Base-by-base conservation (phyloP, 805 yeast species). In the Sugiyamaella chiloensis region DNA sequence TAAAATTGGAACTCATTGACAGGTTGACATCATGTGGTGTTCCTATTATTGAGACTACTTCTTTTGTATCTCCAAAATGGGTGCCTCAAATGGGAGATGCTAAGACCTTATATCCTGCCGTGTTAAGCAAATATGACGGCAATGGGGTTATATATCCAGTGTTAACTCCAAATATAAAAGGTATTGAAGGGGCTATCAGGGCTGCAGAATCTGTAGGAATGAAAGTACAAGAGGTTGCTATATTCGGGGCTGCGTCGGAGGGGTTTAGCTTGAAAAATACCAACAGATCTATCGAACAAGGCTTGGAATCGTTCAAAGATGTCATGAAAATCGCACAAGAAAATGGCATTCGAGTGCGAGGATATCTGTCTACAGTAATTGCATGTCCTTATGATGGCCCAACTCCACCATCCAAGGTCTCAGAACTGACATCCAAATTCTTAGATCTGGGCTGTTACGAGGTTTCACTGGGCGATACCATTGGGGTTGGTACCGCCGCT, bases 51-150 rank as follows among this genome's bases (percentile, higher is more conserved):
- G 67, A 63, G 44, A 56, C 52, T 3, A 60, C 67, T 5, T 53
- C 67, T 1, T 63, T 63, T 51, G 67, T 63, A 12, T 61, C 67
- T 8, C 67, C 67, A 9, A 63, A 62, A 43, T 63, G 67, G 67
- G 66, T 63, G 5, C 67, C 67, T 17, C 66, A 62, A 42, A 62
- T 63, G 67, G 62, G 58, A 6, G 67, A 63, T 42, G 53, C 60
- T 16, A 42, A 48, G 17, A 50, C 52, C n/a, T 45, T 63, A 4
- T 46, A 43, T 17, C 50, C 51, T 5, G 16, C 27, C 24, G 53
- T 55, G 11, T 26, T 54, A 44, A 19, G 23, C 24, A 49, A 48
- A 36, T 48, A 48, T 32, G 14, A 34, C 5, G 52, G 51, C 7
- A 54, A 54, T 17, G 53, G 55, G 11, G 53, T 56, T 17, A 34